Evolutionary conservation across 768 basidiomycete genomes (phyloP).

Genomic region (Lactifluus subvellereus): DNA sequence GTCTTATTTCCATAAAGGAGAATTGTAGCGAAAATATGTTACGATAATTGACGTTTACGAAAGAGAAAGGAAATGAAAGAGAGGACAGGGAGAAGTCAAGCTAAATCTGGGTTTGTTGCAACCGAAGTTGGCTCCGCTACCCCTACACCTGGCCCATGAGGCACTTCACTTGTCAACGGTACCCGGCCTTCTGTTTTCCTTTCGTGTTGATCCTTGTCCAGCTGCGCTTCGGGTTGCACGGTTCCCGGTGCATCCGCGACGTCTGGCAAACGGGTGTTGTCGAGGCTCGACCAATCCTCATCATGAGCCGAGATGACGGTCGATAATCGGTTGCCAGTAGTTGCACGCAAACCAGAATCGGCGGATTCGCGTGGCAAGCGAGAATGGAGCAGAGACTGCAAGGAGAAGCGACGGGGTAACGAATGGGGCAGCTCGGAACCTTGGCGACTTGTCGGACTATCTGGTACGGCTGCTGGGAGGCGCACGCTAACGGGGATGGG

Average conservation of each 20-base stretch:
- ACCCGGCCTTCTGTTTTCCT: not conserved
- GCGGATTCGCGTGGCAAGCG: conserved; percentile 5
- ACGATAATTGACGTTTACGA: not conserved
- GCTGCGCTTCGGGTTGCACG: not conserved
- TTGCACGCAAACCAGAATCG: not conserved
- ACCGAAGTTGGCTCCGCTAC: not conserved
- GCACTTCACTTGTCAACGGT: not conserved
- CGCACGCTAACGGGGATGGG: conserved; percentile 9
- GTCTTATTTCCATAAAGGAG: not conserved
- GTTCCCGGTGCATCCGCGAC: not conserved
- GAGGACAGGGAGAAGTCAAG: not conserved
- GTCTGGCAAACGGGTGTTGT: not conserved
- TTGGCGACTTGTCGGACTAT: conserved; percentile 9
- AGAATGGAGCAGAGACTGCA: conserved; percentile 19
- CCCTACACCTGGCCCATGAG: not conserved
- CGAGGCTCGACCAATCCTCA: not conserved
- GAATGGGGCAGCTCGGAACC: not conserved
- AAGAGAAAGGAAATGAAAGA: not conserved
- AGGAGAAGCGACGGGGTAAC: conserved; percentile 18
- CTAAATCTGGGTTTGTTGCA: not conserved
- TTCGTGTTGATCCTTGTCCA: not conserved
- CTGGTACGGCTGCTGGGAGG: conserved; percentile 3
- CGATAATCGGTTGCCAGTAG: conserved; percentile 10
- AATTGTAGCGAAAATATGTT: not conserved
- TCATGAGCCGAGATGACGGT: conserved; percentile 5